Base-by-base conservation (phyloP, 2,329 filamentous ascomycete genomes). In the Aureobasidium melanogenum region DNA sequence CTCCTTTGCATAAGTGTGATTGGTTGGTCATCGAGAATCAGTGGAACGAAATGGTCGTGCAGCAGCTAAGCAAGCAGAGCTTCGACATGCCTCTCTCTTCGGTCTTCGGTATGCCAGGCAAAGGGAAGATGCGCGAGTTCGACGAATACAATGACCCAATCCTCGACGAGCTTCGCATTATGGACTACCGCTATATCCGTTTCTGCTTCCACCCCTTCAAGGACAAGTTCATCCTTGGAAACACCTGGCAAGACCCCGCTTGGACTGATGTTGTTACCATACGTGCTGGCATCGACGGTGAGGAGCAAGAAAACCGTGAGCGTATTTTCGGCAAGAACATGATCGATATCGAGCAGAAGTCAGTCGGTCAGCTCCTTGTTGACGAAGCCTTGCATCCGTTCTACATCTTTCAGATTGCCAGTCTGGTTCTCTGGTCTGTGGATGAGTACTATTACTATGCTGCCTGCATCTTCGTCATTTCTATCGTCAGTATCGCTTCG, bases 381-480 rank as follows among this genome's bases (percentile, higher is more conserved):
- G 93, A 99, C 67, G 94, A 99, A 84, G 91, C 90, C 22, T 91
- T 99, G 69, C 94, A 99, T 71, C 95, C 94, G 0, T 99, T 99
- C 73, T 99, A 99, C 72, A 88, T 99, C 61, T 99, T 99, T 71
- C 94, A 99, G 75, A 87, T 97, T 68, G 93, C 92, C 51, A 97
- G 94, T 78, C 79, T 99, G 66, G 75, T 96, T 43, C 83, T 99
- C 3, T 99, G 94, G 94, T 97, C 93, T 10, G 72, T 97, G 67
- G 94, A 99, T 70, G 82, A 95, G 68, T 99, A 99, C 73, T 99
- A 97, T 72, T 99, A 97, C 76, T 99, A 99, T 74, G 94, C 94
- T 5, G 82, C 86, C 17, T 96, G 92, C 72, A 99, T 99, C 68
- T 96, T 99, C 68, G 71, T 93, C 63, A 97, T 99, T 74, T 99